Evolutionary conservation across 352 stramenopile genomes (phyloP), one percentile per base, ranked within the genome.

Genomic region (Phytophthora ohioensis): DNA sequence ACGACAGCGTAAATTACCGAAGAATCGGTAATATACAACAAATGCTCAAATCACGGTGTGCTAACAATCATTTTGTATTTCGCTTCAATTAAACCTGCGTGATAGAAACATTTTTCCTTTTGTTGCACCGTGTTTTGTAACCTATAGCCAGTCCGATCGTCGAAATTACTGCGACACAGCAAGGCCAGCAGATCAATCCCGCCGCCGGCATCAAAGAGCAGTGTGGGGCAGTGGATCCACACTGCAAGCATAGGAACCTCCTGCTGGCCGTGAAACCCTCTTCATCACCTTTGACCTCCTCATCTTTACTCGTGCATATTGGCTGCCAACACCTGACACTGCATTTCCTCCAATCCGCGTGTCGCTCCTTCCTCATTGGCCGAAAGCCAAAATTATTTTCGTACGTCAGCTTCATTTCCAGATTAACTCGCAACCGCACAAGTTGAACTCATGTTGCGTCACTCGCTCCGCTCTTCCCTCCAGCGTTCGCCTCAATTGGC

Each of bases 401-500:
- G 36, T 39, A 47, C 6, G 7, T 34, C 35, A 34, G 17, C 31
- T 45, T 55, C 43, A 64, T 64, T 73, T 11, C 27, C 31, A 64
- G 27, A 67, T 76, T 73, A 47, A 46, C 64, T 66, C 58, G 58
- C 34, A 7, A 74, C 55, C 55, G 31, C 69, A 66, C 62, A 71
- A 54, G 58, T 73, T 69, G 56, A 69, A 56, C 57, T 61, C n/a
- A 75, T 78, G 71, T 45, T 78, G 43, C 65, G 65, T 31, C 71
- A 71, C 42, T 78, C 57, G 32, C 58, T 71, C 42, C 55, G 64
- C 45, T 57, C 52, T 1, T 34, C 35, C 51, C 21, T 9, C 11
- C 7, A 12, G 15, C 56, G 15, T 13, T 7, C 52, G 7, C 36
- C 38, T 9, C 51, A 11, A 47, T 4, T 61, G 21, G 15, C 64